These are phyloP conservation scores for Salix dunnii DNA, from an alignment of 345 rosid genomes.

Conservation along the genomic window DNA sequence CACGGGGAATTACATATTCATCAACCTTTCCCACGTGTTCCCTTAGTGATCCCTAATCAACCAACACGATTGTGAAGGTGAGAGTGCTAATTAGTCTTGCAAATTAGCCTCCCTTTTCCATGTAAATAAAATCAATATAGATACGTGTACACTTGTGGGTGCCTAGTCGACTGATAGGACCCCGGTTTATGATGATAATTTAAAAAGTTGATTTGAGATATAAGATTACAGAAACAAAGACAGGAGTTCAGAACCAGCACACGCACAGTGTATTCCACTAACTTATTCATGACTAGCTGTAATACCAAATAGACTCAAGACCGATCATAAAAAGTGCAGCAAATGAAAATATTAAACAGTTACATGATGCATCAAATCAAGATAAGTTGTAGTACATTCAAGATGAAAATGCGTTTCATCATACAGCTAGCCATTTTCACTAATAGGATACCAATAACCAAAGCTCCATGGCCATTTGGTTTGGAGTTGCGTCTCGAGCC, in stretches of 20 bases:
- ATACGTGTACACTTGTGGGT: not conserved
- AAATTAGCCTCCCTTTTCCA: not conserved
- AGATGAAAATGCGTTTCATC: not conserved
- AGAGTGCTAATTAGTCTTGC: not conserved
- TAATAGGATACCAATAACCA: not conserved
- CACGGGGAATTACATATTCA: constrained; percentile 53
- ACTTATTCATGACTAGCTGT: not conserved
- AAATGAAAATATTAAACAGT: not conserved
- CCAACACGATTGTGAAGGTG: not conserved
- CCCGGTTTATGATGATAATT: not conserved
- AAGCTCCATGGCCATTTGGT: not conserved
- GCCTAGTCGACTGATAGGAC: not conserved
- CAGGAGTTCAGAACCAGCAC: not conserved
- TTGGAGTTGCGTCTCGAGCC: not conserved
- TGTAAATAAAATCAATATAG: not conserved
- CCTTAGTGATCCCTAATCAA: constrained; percentile 53
- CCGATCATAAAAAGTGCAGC: not conserved
- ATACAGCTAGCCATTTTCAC: not conserved
- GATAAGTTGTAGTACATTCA: not conserved
- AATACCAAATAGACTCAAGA: not conserved
- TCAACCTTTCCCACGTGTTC: constrained; percentile 26
- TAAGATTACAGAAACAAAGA: not conserved
- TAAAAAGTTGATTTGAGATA: not conserved
- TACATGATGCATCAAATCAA: not conserved
- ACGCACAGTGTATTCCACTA: not conserved